A percentile compares a stretch with the other conserved stretches of the same genome.
phyloP scores from a whole-genome alignment of 495 filamentous ascomycete species.

The Penicillium bialowiezense region DNA sequence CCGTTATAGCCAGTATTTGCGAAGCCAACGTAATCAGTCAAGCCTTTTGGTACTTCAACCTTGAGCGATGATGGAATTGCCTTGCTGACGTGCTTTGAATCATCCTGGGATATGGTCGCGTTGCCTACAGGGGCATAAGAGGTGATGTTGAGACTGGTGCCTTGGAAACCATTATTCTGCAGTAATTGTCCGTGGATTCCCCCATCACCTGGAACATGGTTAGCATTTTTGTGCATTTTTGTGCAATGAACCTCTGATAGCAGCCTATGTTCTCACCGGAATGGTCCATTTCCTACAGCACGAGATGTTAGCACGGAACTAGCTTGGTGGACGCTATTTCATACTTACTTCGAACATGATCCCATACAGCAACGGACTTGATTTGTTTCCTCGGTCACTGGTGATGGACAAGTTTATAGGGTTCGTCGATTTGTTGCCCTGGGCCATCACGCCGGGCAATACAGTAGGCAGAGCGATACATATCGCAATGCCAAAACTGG shows the following conservation, averaged over 20 bases:
- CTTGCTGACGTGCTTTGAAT: slow-evolving; percentile 49
- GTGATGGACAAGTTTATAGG: slow-evolving; percentile 27
- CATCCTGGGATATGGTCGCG: slow-evolving; percentile 48
- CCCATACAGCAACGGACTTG: slow-evolving; percentile 55
- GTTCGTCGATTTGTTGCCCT: neutral
- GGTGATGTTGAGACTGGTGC: slow-evolving; percentile 44
- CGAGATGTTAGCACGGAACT: neutral
- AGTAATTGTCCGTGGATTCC: slow-evolving; percentile 75
- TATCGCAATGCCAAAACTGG: slow-evolving; percentile 21
- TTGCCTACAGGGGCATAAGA: slow-evolving; percentile 54
- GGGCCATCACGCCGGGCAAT: neutral
- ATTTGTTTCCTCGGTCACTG: slow-evolving; percentile 50
- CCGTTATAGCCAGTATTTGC: slow-evolving; percentile 61
- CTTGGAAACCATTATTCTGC: slow-evolving; percentile 71
- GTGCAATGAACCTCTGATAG: too few species aligned
- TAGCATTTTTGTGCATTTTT: too few species aligned
- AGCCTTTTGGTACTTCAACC: slow-evolving; percentile 39
- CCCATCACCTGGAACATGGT: slow-evolving; percentile 48
- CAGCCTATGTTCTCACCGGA: slow-evolving; percentile 53
- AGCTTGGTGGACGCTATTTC: neutral
- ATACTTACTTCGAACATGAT: slow-evolving; percentile 55
- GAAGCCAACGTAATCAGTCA: slow-evolving; percentile 49
- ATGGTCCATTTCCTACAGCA: slow-evolving; percentile 63
- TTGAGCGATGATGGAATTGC: slow-evolving; percentile 56
- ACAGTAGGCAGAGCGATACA: slow-evolving; percentile 4